Evolutionary conservation across 805 yeast genomes (phyloP).

Genomic region (Candida anglica): DNA sequence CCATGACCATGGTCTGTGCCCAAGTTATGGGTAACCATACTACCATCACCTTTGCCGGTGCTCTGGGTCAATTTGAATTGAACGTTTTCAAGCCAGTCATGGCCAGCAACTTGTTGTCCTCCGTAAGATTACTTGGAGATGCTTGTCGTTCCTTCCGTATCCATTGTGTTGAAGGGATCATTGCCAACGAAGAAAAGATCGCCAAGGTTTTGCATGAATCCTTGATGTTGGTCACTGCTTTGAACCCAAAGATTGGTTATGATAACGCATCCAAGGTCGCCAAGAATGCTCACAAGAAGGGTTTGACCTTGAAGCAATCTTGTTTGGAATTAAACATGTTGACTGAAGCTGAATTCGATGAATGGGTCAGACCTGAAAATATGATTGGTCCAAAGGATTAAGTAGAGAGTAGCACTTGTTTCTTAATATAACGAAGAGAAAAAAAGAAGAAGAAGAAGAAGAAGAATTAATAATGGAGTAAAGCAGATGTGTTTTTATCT

Average conservation of each 20-base stretch:
- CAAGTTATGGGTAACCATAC: slow-evolving; percentile 98
- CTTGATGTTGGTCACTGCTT: slow-evolving; percentile 95
- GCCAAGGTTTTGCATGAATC: slow-evolving; percentile 88
- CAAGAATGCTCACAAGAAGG: slow-evolving; percentile 97
- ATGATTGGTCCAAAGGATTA: slow-evolving; percentile 88
- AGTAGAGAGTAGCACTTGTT: too few species aligned
- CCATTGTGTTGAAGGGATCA: slow-evolving; percentile 92
- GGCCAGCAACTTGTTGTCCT: slow-evolving; percentile 84
- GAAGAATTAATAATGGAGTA: too few species aligned
- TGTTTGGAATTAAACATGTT: slow-evolving; percentile 89
- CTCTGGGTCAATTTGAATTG: slow-evolving; percentile 97
- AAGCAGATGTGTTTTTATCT: too few species aligned
- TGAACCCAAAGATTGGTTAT: slow-evolving; percentile 98
- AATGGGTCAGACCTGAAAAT: slow-evolving; percentile 96
- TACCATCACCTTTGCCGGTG: slow-evolving; percentile 95
- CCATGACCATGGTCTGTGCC: slow-evolving; percentile 95
- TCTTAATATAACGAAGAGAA: too few species aligned
- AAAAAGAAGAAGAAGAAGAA: too few species aligned
- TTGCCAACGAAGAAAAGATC: slow-evolving; percentile 85
- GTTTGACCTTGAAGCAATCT: slow-evolving; percentile 89
- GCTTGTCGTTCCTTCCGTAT: slow-evolving; percentile 86
- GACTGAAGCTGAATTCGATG: slow-evolving; percentile 81
- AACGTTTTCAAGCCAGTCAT: slow-evolving; percentile 97
- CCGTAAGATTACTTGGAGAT: slow-evolving; percentile 85
- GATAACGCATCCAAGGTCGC: slow-evolving; percentile 97